Conservation (phyloP, 1,139 yeast genomes). For the Saccharomyces hybrid region DNA sequence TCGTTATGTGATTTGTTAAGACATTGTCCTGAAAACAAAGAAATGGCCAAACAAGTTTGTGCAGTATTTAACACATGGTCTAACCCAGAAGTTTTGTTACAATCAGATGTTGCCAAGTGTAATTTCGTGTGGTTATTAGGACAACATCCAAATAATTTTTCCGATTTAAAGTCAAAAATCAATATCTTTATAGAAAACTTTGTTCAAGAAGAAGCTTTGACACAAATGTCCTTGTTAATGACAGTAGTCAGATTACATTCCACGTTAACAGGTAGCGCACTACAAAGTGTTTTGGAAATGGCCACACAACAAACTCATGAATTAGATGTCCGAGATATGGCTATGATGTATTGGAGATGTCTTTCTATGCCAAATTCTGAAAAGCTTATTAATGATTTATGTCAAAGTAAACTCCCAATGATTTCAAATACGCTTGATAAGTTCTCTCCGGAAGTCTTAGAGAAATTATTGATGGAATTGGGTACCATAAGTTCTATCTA, state of each 20-base stretch:
- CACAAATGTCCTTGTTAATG: slow-evolving; percentile 71
- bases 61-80: slow-evolving; percentile 27
- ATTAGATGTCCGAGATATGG: slow-evolving; percentile 90
- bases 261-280: slow-evolving; percentile 37
- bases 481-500: slow-evolving; percentile 85
- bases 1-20: slow-evolving; percentile 76
- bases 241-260: slow-evolving; percentile 65
- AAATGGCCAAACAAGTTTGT: slow-evolving; percentile 21
- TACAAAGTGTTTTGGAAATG: slow-evolving; percentile 65
- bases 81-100: slow-evolving; percentile 20
- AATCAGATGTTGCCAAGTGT: slow-evolving; percentile 28
- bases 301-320: slow-evolving; percentile 80
- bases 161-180: slow-evolving; percentile 40
- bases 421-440: slow-evolving; percentile 64
- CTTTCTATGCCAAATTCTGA: slow-evolving; percentile 49
- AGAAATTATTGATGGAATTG: slow-evolving; percentile 63
- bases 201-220: slow-evolving; percentile 60
- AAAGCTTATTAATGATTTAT: slow-evolving; percentile 21
- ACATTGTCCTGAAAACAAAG: slow-evolving; percentile 56
- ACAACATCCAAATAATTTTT: slow-evolving; percentile 73
- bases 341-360: slow-evolving; percentile 90
- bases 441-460: slow-evolving; percentile 61
- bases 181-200: slow-evolving; percentile 52
- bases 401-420: slow-evolving; percentile 51
- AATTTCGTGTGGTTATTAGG: slow-evolving; percentile 79